Percentiles rank a stretch among this genome's conserved stretches.
These are phyloP conservation scores for Rubia tinctorum DNA, from an alignment of 305 asterid genomes.

Conservation along the genomic window DNA sequence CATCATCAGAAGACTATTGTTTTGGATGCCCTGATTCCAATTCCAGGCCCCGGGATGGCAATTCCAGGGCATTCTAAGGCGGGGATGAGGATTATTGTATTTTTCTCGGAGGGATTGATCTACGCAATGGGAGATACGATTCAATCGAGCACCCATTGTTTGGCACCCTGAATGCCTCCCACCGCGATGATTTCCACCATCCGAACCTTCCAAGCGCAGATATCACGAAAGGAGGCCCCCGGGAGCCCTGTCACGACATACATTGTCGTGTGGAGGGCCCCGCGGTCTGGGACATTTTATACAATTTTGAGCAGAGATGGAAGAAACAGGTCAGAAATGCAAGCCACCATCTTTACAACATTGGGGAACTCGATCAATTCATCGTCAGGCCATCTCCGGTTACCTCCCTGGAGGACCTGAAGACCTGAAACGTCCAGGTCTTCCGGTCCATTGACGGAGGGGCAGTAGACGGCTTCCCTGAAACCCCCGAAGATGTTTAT, in stretches of 20 bases:
- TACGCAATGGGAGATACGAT: slow-evolving; percentile 85
- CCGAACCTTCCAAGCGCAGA: slow-evolving; percentile 74
- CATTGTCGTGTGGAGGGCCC: slow-evolving; percentile 85
- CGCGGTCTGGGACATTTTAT: slow-evolving; percentile 85
- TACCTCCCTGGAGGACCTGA: slow-evolving; percentile 36
- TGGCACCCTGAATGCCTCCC: slow-evolving; percentile 48
- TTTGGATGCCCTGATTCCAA: slow-evolving; percentile 40
- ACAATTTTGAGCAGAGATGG: slow-evolving; percentile 93
- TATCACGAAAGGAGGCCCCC: slow-evolving; percentile 70
- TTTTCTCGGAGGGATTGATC: slow-evolving; percentile 85
- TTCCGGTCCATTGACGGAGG: slow-evolving; percentile 86
- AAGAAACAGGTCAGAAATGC: slow-evolving; percentile 46
- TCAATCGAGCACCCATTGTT: slow-evolving; percentile 60
- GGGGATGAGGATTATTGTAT: slow-evolving; percentile 50
- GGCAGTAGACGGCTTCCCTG: slow-evolving; percentile 57
- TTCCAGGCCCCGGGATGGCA: slow-evolving; percentile 3
- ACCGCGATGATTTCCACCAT: slow-evolving; percentile 75
- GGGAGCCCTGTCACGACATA: slow-evolving; percentile 95
- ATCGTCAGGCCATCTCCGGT: slow-evolving; percentile 37
- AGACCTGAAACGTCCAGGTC: slow-evolving; percentile 80
- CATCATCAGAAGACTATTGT: slow-evolving; percentile 82
- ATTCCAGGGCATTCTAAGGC: neutral
- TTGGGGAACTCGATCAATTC: slow-evolving; percentile 40
- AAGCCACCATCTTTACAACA: slow-evolving; percentile 31
- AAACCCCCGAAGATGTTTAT: slow-evolving; percentile 39